phyloP scores from a whole-genome alignment of 805 yeast genomes.

The Candida bentonensis region DNA sequence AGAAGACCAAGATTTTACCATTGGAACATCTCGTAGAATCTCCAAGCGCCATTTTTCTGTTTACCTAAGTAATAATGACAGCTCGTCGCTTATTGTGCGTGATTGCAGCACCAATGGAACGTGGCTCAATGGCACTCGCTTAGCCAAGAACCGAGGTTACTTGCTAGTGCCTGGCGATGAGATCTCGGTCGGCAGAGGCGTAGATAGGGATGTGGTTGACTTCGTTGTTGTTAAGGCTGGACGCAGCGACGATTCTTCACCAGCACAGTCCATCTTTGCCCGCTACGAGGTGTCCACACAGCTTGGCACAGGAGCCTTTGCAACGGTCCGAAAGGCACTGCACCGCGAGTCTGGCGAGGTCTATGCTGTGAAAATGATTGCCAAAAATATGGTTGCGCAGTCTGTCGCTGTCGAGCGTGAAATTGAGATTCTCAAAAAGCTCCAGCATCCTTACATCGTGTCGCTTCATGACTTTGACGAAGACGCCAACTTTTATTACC shows the following conservation, averaged over 20 bases:
- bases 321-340: constrained; percentile 83
- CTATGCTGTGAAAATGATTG: constrained; percentile 83
- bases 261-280: constrained; percentile 43
- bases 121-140: constrained; percentile 55
- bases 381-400: constrained; percentile 62
- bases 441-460: constrained; percentile 80
- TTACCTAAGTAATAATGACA: constrained; percentile 46
- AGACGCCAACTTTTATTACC: constrained; percentile 63
- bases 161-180: constrained; percentile 87
- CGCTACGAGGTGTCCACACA: constrained; percentile 74
- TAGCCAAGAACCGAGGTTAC: constrained; percentile 67
- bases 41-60: constrained; percentile 64
- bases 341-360: constrained; percentile 75
- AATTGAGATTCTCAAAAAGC: constrained; percentile 58
- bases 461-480: constrained; percentile 72
- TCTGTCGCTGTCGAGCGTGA: constrained; percentile 77
- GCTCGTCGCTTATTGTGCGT: constrained; percentile 36
- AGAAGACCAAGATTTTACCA: constrained; percentile 45
- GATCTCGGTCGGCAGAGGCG: constrained; percentile 79
- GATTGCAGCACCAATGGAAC: constrained; percentile 92
- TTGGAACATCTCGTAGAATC: constrained; percentile 50
- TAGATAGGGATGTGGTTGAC: constrained; percentile 47
- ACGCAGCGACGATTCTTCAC: constrained; percentile 8
- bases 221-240: constrained; percentile 28
- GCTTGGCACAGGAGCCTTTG: constrained; percentile 97